Percentiles rank a stretch among this genome's conserved stretches.
phyloP scores from a whole-genome alignment of 805 yeast genomes.

The Torulaspora gathmanii region DNA sequence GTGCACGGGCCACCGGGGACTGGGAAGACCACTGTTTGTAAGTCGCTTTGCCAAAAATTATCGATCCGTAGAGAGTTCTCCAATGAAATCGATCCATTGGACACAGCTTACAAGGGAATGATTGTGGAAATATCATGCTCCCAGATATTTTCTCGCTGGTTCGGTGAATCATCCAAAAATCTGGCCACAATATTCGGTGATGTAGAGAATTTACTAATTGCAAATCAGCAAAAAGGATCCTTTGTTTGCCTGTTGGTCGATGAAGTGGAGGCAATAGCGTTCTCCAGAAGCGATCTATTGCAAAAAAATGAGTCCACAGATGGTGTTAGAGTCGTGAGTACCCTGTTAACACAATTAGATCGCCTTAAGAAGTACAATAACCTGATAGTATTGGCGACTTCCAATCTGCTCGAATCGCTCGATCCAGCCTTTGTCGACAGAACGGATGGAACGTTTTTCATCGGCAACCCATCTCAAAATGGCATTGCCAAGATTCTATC shows the following conservation, averaged over 20 bases:
- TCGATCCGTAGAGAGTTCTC: constrained; percentile 29
- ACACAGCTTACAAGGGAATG: constrained; percentile 23
- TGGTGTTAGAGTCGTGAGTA: constrained; percentile 42
- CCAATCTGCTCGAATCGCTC: constrained; percentile 38
- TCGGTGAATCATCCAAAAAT: constrained; percentile 45
- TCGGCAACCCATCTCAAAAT: constrained; percentile 35
- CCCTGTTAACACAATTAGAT: constrained; percentile 42
- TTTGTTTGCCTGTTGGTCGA: constrained; percentile 41
- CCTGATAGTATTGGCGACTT: constrained; percentile 39
- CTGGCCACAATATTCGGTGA: constrained; percentile 37
- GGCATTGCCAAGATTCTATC: constrained; percentile 34
- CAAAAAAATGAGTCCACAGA: constrained; percentile 41
- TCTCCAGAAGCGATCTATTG: constrained; percentile 37
- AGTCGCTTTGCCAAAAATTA: constrained; percentile 40
- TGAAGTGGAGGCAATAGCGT: constrained; percentile 45
- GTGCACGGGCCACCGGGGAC: constrained; percentile 47
- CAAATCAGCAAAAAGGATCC: constrained; percentile 12
- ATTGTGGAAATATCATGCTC: constrained; percentile 43
- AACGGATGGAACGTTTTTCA: constrained; percentile 37
- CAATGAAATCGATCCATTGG: not conserved
- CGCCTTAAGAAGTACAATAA: constrained; percentile 36
- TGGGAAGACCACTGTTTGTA: constrained; percentile 44
- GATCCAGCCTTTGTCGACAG: constrained; percentile 46
- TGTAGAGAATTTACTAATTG: constrained; percentile 27
- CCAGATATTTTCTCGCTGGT: constrained; percentile 43